Percentiles rank a stretch among this genome's conserved stretches.
Evolutionary conservation across 116 monocot genomes (phyloP).

Genomic region (Dioscorea cayenensis): DNA sequence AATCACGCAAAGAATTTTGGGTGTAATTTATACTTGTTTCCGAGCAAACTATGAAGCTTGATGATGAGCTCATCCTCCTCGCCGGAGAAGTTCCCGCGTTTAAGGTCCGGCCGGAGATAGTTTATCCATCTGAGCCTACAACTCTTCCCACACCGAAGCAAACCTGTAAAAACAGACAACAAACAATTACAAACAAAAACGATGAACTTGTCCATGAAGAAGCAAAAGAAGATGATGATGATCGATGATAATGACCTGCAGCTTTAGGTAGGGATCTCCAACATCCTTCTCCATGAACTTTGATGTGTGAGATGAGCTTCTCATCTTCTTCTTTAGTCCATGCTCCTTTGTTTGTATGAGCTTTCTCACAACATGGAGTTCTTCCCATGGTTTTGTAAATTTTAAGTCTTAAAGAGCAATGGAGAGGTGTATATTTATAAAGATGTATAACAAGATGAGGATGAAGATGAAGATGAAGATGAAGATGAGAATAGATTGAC

Average conservation of each 20-base stretch:
- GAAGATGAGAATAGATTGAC: not conserved
- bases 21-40: constrained; percentile 52
- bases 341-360: constrained; percentile 83
- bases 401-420: too few species aligned
- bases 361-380: constrained; percentile 92
- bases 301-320: constrained; percentile 68
- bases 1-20: too few species aligned
- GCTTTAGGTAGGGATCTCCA: constrained; percentile 89
- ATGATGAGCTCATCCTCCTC: constrained; percentile 88
- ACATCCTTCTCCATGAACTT: constrained; percentile 77
- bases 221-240: not conserved
- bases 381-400: constrained; percentile 45
- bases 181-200: too few species aligned
- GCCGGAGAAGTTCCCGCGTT: constrained; percentile 68
- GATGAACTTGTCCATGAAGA: too few species aligned
- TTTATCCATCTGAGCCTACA: constrained; percentile 92
- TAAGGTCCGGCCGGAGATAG: constrained; percentile 87
- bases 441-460: too few species aligned
- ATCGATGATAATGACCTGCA: constrained; percentile 30
- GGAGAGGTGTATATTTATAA: too few species aligned
- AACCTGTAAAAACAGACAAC: constrained; percentile 17
- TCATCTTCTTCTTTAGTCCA: constrained; percentile 96
- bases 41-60: constrained; percentile 71
- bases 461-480: too few species aligned
- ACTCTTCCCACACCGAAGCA: constrained; percentile 83